These are phyloP conservation scores for Clonostachys solani DNA, from an alignment of 2,329 filamentous ascomycete genomes.

Conservation along the genomic window DNA sequence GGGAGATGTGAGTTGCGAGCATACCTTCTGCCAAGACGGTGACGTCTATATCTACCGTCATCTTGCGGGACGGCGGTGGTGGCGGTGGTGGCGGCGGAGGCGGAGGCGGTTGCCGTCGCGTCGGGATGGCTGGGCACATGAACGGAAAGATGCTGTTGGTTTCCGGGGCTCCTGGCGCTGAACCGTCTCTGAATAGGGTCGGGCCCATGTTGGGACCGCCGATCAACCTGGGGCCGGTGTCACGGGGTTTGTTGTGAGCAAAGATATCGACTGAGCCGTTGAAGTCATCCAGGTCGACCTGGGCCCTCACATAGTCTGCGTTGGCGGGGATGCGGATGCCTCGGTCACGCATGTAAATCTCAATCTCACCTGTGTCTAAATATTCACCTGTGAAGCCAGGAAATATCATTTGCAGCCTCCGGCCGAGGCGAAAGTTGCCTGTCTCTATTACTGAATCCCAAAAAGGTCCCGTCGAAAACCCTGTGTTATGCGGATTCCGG, in stretches of 20 bases:
- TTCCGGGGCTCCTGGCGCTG: background rate
- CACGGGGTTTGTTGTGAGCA: background rate
- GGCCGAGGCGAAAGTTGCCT: slow-evolving; percentile 36
- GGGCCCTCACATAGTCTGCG: slow-evolving; percentile 55
- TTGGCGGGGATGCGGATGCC: slow-evolving; percentile 59
- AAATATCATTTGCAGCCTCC: slow-evolving; percentile 46
- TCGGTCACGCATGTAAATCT: slow-evolving; percentile 63
- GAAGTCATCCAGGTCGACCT: slow-evolving; percentile 44
- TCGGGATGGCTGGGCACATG: slow-evolving; percentile 1
- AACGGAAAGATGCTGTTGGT: background rate
- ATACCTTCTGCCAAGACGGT: slow-evolving; percentile 17
- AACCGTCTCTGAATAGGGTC: background rate
- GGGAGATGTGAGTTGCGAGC: slow-evolving; percentile 2
- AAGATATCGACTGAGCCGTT: slow-evolving; percentile 5
- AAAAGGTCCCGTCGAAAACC: slow-evolving; percentile 43
- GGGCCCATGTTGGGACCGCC: background rate
- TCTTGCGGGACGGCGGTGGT: background rate
- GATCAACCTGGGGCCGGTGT: background rate
- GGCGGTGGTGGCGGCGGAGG: background rate
- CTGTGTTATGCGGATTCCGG: slow-evolving; percentile 14
- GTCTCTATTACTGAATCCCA: slow-evolving; percentile 27
- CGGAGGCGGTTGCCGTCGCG: background rate
- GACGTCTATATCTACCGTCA: slow-evolving; percentile 11
- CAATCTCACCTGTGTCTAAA: slow-evolving; percentile 73
- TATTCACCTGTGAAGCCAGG: slow-evolving; percentile 69